phyloP scores from a whole-genome alignment of 306 rosid genomes.

The Aeschynomene evenia region DNA sequence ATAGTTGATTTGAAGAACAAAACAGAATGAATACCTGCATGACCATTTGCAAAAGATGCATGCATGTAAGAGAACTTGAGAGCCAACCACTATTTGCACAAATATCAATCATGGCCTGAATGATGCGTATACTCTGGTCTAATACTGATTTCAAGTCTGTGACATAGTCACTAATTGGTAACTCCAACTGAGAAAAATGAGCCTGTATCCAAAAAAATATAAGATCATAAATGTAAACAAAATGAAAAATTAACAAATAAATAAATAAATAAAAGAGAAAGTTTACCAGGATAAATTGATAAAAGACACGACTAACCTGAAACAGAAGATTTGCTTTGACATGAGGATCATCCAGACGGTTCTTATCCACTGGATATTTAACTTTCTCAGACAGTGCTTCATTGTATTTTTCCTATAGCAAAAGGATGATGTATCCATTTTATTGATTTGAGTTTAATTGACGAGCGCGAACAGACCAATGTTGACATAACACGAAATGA shows the following conservation, averaged over 20 bases:
- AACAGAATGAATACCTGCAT: constrained; percentile 69
- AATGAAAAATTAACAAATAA: no score
- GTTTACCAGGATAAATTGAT: constrained; percentile 19
- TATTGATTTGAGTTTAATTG: constrained; percentile 2
- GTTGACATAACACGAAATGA: constrained; percentile 4
- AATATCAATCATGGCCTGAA: constrained; percentile 98
- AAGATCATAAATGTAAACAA: constrained; percentile 27
- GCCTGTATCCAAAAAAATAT: constrained; percentile 51
- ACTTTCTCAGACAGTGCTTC: constrained; percentile 76
- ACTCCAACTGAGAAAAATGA: constrained; percentile 89
- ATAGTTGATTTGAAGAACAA: not conserved
- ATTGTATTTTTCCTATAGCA: constrained; percentile 73
- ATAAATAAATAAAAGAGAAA: constrained; percentile 20
- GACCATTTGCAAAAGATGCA: constrained; percentile 97
- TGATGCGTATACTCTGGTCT: constrained; percentile 94
- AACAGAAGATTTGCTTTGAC: constrained; percentile 86
- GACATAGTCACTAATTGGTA: constrained; percentile 88
- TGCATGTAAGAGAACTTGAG: constrained; percentile 81
- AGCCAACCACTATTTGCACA: constrained; percentile 98
- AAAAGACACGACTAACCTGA: constrained; percentile 63
- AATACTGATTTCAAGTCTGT: constrained; percentile 93
- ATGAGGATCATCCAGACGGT: constrained; percentile 84
- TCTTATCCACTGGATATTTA: constrained; percentile 77
- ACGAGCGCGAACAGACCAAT: not conserved
- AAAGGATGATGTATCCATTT: constrained; percentile 11